Conservation (phyloP, 495 filamentous ascomycete genomes). For the Hypoxylon subgilvum region DNA sequence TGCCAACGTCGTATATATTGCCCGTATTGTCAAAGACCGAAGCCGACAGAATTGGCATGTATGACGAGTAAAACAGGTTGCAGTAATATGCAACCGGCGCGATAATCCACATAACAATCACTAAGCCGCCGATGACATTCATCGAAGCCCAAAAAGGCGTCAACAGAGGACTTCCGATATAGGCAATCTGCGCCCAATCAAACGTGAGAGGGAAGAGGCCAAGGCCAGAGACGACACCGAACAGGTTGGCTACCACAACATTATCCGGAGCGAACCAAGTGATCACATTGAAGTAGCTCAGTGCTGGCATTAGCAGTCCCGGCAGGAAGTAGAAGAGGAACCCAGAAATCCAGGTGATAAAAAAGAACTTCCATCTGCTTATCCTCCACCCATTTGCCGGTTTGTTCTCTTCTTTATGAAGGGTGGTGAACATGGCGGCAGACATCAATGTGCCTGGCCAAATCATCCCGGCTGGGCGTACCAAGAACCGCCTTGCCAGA, state of each 20-base stretch:
- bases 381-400: slow-evolving; percentile 85
- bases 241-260: slow-evolving; percentile 78
- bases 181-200: slow-evolving; percentile 92
- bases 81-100: slow-evolving; percentile 82
- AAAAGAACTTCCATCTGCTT: slow-evolving; percentile 82
- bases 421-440: slow-evolving; percentile 81
- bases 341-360: slow-evolving; percentile 67
- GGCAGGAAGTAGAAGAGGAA: slow-evolving; percentile 85
- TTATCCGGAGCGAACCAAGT: slow-evolving; percentile 89
- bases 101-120: slow-evolving; percentile 87
- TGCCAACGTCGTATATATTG: slow-evolving; percentile 74
- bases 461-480: slow-evolving; percentile 85
- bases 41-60: slow-evolving; percentile 78
- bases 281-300: slow-evolving; percentile 88
- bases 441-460: slow-evolving; percentile 91
- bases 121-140: slow-evolving; percentile 84
- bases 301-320: slow-evolving; percentile 80
- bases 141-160: slow-evolving; percentile 91
- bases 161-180: slow-evolving; percentile 84
- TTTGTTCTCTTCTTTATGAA: slow-evolving; percentile 82
- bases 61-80: slow-evolving; percentile 76
- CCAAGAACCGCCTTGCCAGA: slow-evolving; percentile 76
- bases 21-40: slow-evolving; percentile 84
- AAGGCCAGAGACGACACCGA: slow-evolving; percentile 82
- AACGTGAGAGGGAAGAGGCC: slow-evolving; percentile 89